These are phyloP conservation scores for Globisporangium paroecandrum DNA, from an alignment of 352 stramenopile genomes.

Conservation along the genomic window DNA sequence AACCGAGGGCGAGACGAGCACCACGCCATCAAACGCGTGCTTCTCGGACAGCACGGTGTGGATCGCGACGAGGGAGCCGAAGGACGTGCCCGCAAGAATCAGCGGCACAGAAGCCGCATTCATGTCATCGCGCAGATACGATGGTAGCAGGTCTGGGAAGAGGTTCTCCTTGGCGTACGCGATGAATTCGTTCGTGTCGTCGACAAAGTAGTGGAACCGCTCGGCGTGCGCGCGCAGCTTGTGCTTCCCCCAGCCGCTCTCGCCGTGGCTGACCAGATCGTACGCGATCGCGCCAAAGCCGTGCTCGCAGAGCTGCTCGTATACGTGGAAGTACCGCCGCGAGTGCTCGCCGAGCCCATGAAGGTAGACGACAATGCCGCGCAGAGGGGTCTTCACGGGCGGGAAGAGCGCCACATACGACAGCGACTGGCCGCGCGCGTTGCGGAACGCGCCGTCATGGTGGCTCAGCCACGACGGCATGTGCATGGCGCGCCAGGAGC, in stretches of 20 bases:
- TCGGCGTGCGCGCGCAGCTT: constrained; percentile 6
- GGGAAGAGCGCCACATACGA: constrained; percentile 22
- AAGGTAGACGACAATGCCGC: constrained; percentile 28
- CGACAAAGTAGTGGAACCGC: constrained; percentile 17
- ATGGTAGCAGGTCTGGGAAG: neutral
- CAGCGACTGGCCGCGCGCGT: constrained; percentile 10
- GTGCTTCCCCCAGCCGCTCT: constrained; percentile 14
- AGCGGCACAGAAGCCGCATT: neutral
- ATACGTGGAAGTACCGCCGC: constrained; percentile 14
- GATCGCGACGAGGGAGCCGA: neutral
- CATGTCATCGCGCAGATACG: neutral
- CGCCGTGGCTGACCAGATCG: constrained; percentile 18
- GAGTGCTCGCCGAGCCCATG: constrained; percentile 18
- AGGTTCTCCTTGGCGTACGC: constrained; percentile 9
- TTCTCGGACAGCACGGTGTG: constrained; percentile 10
- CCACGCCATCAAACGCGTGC: constrained; percentile 3
- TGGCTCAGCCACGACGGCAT: constrained; percentile 8
- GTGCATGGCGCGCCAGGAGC: constrained; percentile 6
- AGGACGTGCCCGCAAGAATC: neutral
- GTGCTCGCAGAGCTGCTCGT: constrained; percentile 14
- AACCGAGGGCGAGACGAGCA: constrained; percentile 6
- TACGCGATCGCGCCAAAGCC: constrained; percentile 19
- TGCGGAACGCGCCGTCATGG: constrained; percentile 16
- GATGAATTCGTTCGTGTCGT: constrained; percentile 22
- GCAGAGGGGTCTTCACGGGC: constrained; percentile 7